Base-by-base conservation (phyloP, 768 basidiomycete genomes). In the Kwoniella heveanensis region DNA sequence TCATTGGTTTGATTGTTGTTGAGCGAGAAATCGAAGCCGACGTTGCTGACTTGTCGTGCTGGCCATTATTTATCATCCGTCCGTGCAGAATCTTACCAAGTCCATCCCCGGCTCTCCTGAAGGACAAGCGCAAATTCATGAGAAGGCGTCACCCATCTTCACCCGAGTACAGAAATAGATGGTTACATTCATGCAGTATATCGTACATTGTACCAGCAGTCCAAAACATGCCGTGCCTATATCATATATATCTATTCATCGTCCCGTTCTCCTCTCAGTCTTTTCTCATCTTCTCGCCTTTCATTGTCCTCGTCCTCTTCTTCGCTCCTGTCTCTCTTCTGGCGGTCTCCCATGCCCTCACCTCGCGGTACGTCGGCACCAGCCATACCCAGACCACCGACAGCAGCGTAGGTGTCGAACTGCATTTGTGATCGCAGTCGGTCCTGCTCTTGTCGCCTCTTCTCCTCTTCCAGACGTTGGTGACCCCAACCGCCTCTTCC, bases 41-140 rank as follows among this genome's bases (percentile, higher is more conserved):
- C 21, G 4, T 60, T 15, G 52, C 60, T 61, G n/a, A 61, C 52
- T 10, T 44, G 32, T n/a, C 39, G 17, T 44, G 17, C 15, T 44
- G 32, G n/a, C n/a, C n/a, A n/a, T n/a, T n/a, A n/a, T n/a, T n/a
- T n/a, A n/a, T n/a, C n/a, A n/a, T 32, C 32, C 32, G 32, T 44
- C 19, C 39, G 15, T 51, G 39, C 49, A 97, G 95, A 92, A 92
- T 70, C 85, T 97, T 63, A 85, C 83, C 44, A 98, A 98, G 82
- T 87, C 86, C 48, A 93, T 98, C 70, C 95, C 95, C 25, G 94
- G 92, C 8, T 83, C 90, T 48, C 89, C 95, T 63, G 84, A 84
- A 67, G 91, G 89, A 63, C 84, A 90, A 80, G 84, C 85, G 36
- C 92, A 86, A 62, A 87, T 97, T 78, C 92, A 98, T 80, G 93